phyloP scores from a whole-genome alignment of 371 early-diverging fungal genomes.

The Rhizomucor pusillus region DNA sequence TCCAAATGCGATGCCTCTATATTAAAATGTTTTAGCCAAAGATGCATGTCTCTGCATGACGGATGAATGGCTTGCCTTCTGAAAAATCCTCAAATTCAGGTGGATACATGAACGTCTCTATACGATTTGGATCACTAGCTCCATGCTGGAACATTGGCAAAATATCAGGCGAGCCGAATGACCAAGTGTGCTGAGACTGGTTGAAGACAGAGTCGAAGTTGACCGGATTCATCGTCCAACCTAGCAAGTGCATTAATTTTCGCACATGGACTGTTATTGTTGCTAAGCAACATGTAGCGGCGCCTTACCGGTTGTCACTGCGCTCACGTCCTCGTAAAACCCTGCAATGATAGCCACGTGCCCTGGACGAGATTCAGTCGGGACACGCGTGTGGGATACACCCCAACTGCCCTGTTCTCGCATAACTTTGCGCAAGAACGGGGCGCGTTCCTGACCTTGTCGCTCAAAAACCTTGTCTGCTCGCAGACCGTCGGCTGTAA shows the following conservation, averaged over 20 bases:
- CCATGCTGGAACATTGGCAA: slow-evolving; percentile 94
- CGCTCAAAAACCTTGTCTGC: slow-evolving; percentile 88
- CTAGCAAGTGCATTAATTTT: slow-evolving; percentile 30
- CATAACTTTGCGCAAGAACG: slow-evolving; percentile 69
- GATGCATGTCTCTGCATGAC: slow-evolving; percentile 1
- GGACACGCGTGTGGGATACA: slow-evolving; percentile 94
- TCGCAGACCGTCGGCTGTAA: slow-evolving; percentile 91
- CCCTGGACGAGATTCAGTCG: slow-evolving; percentile 97
- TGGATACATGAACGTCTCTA: slow-evolving; percentile 90
- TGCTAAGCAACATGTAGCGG: no score
- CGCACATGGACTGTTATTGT: background rate
- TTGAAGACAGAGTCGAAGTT: slow-evolving; percentile 96
- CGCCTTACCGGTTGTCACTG: slow-evolving; percentile 85
- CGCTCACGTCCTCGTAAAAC: slow-evolving; percentile 96
- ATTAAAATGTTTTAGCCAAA: background rate
- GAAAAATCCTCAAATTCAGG: slow-evolving; percentile 89
- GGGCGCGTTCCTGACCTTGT: slow-evolving; percentile 59
- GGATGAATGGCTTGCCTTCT: slow-evolving; percentile 47
- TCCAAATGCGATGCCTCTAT: slow-evolving; percentile 84
- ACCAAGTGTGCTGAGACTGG: slow-evolving; percentile 88
- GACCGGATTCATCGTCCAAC: slow-evolving; percentile 97
- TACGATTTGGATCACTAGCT: slow-evolving; percentile 70
- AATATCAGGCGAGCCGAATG: slow-evolving; percentile 97
- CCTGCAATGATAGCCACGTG: slow-evolving; percentile 97
- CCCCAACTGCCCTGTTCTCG: slow-evolving; percentile 80